phyloP scores from a whole-genome alignment of 1,139 yeast genomes.

The Nakaseomyces delphensis region DNA sequence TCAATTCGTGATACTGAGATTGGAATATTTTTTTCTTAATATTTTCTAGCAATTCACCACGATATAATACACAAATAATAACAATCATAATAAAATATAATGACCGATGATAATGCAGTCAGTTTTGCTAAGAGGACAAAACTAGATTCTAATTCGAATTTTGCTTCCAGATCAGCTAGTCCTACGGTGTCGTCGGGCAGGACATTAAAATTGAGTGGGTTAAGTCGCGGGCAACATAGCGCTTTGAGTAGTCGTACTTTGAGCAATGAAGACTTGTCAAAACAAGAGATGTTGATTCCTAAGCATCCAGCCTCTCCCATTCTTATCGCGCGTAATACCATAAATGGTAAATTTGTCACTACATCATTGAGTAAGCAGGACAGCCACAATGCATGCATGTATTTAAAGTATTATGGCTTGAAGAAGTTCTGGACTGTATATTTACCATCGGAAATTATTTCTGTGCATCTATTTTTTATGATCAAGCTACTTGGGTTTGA shows the following conservation, averaged over 20 bases:
- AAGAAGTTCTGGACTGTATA: constrained; percentile 49
- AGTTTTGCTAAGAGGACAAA: constrained; percentile 1
- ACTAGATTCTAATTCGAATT: not conserved
- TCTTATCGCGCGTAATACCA: constrained; percentile 18
- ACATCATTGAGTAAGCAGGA: constrained; percentile 36
- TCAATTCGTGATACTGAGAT: no score
- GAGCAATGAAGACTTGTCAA: not conserved
- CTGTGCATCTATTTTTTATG: constrained; percentile 44
- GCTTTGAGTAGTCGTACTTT: constrained; percentile 1
- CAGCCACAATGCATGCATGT: constrained; percentile 46
- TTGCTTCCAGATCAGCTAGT: constrained; percentile 1
- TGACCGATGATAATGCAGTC: not conserved
- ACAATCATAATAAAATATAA: not conserved
- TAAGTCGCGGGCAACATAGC: not conserved
- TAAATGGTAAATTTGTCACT: constrained; percentile 30
- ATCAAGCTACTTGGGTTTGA: constrained; percentile 47
- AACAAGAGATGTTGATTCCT: constrained; percentile 5
- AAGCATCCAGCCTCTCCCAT: constrained; percentile 3
- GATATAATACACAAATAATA: not conserved
- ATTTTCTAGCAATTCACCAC: no score
- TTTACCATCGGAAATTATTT: constrained; percentile 51
- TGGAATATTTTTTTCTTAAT: no score
- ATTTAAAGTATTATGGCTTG: constrained; percentile 52
- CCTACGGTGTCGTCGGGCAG: constrained; percentile 5
- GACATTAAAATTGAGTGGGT: not conserved